Evolutionary conservation across 129 eudicot genomes (phyloP).

Genomic region (Cynara cardunculus): DNA sequence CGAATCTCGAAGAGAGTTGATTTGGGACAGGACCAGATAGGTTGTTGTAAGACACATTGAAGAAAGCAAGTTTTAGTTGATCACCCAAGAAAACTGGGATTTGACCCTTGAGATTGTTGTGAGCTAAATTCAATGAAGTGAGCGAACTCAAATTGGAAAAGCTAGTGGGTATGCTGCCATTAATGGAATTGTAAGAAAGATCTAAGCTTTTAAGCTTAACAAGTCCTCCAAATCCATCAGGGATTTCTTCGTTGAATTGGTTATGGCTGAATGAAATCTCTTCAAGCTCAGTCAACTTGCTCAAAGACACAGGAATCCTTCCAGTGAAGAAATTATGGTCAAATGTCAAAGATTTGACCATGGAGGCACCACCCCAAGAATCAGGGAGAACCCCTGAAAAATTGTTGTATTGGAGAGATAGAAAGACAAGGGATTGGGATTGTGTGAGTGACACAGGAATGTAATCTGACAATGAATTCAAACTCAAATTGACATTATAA

Average conservation of each 20-base stretch:
- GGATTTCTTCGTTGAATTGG: constrained; percentile 43
- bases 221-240: constrained; percentile 44
- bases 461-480: constrained; percentile 57
- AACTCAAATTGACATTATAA: constrained; percentile 63
- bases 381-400: constrained; percentile 65
- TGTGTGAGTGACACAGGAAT: constrained; percentile 54
- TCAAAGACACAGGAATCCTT: constrained; percentile 43
- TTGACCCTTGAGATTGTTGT: constrained; percentile 55
- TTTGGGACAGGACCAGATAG: constrained; percentile 69
- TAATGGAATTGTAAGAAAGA: constrained; percentile 51
- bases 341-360: constrained; percentile 45
- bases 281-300: constrained; percentile 45
- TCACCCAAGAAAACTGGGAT: constrained; percentile 60
- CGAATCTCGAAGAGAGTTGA: constrained; percentile 51
- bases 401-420: constrained; percentile 61
- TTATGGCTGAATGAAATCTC: constrained; percentile 53
- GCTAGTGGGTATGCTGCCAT: constrained; percentile 61
- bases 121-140: constrained; percentile 39
- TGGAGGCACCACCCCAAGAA: constrained; percentile 45
- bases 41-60: constrained; percentile 78
- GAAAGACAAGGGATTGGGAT: constrained; percentile 52
- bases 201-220: constrained; percentile 56
- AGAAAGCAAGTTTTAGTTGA: constrained; percentile 49
- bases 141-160: constrained; percentile 45
- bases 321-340: constrained; percentile 60